Evolutionary conservation across 148 eudicot genomes (phyloP), one percentile per base, ranked within the genome.

Genomic region (Nepenthes gracilis): DNA sequence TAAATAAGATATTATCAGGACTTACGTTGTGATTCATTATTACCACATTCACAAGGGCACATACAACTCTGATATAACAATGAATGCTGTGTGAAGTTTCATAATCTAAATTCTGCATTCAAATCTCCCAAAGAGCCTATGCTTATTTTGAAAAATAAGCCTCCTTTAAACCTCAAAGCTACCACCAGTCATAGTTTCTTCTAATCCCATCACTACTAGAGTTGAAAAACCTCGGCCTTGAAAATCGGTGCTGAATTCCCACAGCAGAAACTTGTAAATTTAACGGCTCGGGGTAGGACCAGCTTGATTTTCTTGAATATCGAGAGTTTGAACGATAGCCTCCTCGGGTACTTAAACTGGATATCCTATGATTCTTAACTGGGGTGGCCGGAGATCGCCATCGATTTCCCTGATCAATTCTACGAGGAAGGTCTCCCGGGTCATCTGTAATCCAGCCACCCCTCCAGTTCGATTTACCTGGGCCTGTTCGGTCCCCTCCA

Each of bases 401-500:
- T 14, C 64, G 65, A 63, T 47, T 57, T 50, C 23, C 9, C 13
- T 57, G 68, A 61, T 55, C 47, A 33, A 56, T 65, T 43, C 55
- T 55, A 34, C 34, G 73, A 57, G 74, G 64, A n/a, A 51, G 51
- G 66, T 86, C 83, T 62, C 67, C 72, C 36, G 87, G 75, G 61
- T 94, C 75, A 68, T 86, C 89, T 12, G 80, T 75, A 51, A 55
- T 80, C 88, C 94, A 93, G 58, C 88, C 88, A 57, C 85, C 78
- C 75, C 82, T 78, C 32, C 65, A 57, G 62, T 82, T 86, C 40
- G 77, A 54, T 60, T 67, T 82, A 55, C 74, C 64, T 5, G 90
- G 68, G 71, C 73, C 38, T 57, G 63, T 15, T 43, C 35, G 70
- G 56, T 65, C 63, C 57, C 43, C 75, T 35, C 59, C 67, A 43